Percentiles rank a stretch among this genome's conserved stretches.
These are phyloP conservation scores for Clavispora vitiphila DNA, from an alignment of 805 yeast genomes.

Conservation along the genomic window DNA sequence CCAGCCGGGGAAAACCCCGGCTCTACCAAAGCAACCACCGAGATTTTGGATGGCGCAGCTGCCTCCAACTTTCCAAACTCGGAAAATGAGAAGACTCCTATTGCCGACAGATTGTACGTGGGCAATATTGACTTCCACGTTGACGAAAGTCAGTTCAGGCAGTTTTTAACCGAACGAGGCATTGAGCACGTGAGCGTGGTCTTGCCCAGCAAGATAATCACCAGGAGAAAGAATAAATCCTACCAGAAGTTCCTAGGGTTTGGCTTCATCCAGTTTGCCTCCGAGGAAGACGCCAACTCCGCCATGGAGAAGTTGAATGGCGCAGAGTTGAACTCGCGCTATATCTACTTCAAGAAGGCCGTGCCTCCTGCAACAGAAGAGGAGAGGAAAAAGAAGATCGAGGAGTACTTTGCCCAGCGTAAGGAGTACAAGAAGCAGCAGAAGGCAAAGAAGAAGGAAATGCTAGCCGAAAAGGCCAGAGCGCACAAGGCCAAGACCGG, in stretches of 20 bases:
- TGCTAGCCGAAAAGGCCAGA: constrained; percentile 14
- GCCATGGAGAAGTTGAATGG: constrained; percentile 41
- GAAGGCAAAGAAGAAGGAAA: constrained; percentile 17
- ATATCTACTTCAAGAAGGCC: constrained; percentile 50
- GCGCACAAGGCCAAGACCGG: not conserved
- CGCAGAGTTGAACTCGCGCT: constrained; percentile 40
- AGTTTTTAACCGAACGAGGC: constrained; percentile 40
- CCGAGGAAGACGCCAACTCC: constrained; percentile 39
- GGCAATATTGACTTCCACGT: constrained; percentile 41
- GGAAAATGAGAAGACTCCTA: constrained; percentile 13
- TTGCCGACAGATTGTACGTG: constrained; percentile 42
- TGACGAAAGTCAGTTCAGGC: constrained; percentile 40
- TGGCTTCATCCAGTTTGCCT: constrained; percentile 52
- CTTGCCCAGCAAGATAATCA: constrained; percentile 43
- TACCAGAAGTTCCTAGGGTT: constrained; percentile 49
- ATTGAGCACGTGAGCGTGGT: constrained; percentile 44
- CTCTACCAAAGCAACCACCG: not conserved
- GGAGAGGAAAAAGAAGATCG: constrained; percentile 34
- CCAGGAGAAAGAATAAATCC: constrained; percentile 26
- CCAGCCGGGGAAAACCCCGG: not conserved
- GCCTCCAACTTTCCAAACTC: not conserved
- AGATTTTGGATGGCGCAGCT: no score
- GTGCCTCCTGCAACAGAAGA: constrained; percentile 47
- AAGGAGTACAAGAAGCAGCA: constrained; percentile 8
- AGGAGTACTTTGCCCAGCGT: constrained; percentile 26